Evolutionary conservation across 2,329 filamentous ascomycete genomes (phyloP), one percentile per base, ranked within the genome.

Genomic region (Akanthomyces dipterigenus): DNA sequence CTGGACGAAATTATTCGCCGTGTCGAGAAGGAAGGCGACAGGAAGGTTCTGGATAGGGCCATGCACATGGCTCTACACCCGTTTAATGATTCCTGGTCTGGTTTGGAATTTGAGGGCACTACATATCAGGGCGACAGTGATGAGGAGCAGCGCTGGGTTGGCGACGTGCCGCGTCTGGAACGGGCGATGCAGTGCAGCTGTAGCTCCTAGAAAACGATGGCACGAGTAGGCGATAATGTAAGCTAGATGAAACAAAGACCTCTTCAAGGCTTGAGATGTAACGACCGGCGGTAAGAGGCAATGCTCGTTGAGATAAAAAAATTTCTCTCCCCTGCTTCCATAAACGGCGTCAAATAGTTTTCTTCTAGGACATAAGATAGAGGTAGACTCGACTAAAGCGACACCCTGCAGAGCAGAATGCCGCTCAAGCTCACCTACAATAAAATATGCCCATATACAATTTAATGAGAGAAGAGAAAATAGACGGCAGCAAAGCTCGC

Each of bases 141-240:
- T 18, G 90, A 96, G 71, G 93, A 96, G 73, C 81, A 87, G 67
- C 81, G 93, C 64, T 96, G 91, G 79, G 91, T 88, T 67, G 88
- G 90, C 2, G 92, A 97, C 75, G 91, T 96, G 60, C 93, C 93
- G 0, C 86, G 83, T 71, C 81, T 81, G 50, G 86, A 87, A 74
- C 84, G 91, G 66, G 90, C 89, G 38, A 86, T 96, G 84, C 93
- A 97, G 78, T 98, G 95, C 73, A 96, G 91, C 72, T 99, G 95
- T 76, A 96, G 91, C 72, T 97, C 93, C 26, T 96, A 79, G 63
- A 34, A 22, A 42, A 26, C n/a, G n/a, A n/a, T 43, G n/a, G 34
- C 22, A 45, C 51, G 45, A n/a, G 16, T 14, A 31, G n/a, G n/a
- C 3, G 11, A 53, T 9, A 28, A n/a, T 54, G 57, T 26, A 53